Evolutionary conservation across 176 grass and related monocot species (phyloP), one percentile per base, ranked within the genome.

Genomic region (Cymbopogon citratus): DNA sequence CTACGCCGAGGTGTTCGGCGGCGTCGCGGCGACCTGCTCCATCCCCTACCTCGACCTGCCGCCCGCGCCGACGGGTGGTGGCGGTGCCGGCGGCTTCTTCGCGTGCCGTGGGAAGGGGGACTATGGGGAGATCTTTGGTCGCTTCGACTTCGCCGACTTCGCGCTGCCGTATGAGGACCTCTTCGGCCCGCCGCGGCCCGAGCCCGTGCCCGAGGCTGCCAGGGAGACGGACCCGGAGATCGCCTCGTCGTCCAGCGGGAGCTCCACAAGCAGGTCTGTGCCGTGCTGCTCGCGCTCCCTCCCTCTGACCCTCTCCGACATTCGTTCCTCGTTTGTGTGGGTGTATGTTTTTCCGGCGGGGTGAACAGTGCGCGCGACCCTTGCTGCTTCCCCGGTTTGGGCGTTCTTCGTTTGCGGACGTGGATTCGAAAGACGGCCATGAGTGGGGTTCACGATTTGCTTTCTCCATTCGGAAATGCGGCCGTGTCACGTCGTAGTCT

Each of bases 41-140:
- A 98, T 98, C 61, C 95, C 95, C 34, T 92, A 86, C 79, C 95
- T 98, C 70, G 88, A 98, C 80, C 88, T 98, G 44, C 90, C 90
- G 21, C 84, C 79, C 24, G 60, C 75, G 25, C 44, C 74, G 7
- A 0, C 54, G 15, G n/a, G n/a, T n/a, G n/a, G n/a, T n/a, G n/a
- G n/a, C n/a, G 87, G 46, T 0, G 66, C 12, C 0, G 65, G 21
- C 3, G 84, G 75, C 3, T 79, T 89, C 81, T 98, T 92, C 51
- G 75, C 84, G 23, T 45, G 75, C 12, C 72, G 41, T 69, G 48
- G 79, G 5, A 70, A 73, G 63, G 88, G 84, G 5, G 87, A 99
- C 73, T 99, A 95, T 78, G 74, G 85, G 12, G 97, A 96, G 91
- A 91, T 99, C 83, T 99, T 99, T 49, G 87, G 89, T 62, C 74